phyloP scores from a whole-genome alignment of 2,329 filamentous ascomycete genomes.

The Arthroderma uncinatum region DNA sequence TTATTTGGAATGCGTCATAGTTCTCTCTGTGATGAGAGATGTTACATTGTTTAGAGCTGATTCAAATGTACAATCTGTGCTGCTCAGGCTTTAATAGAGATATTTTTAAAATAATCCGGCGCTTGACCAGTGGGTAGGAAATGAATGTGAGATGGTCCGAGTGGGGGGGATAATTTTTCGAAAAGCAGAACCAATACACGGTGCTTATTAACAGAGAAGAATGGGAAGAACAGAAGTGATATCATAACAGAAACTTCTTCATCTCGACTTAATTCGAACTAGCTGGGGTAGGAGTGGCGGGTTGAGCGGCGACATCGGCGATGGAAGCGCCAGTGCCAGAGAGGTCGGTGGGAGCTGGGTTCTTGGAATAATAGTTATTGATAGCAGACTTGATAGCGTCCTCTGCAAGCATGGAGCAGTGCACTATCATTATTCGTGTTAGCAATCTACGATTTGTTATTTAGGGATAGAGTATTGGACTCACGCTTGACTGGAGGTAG shows the following conservation, averaged over 20 bases:
- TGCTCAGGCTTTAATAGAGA: background rate
- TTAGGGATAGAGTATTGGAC: slow-evolving; percentile 20
- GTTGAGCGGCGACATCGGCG: slow-evolving; percentile 8
- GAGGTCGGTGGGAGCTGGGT: slow-evolving; percentile 65
- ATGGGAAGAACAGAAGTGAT: background rate
- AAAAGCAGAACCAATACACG: background rate
- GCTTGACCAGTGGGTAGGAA: background rate
- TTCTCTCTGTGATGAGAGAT: background rate
- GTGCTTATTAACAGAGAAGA: background rate
- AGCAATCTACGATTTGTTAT: background rate
- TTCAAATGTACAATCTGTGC: slow-evolving; percentile 2
- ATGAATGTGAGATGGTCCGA: background rate
- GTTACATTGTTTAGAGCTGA: background rate
- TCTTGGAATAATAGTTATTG: slow-evolving; percentile 83
- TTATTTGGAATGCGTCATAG: background rate
- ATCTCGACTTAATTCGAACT: background rate
- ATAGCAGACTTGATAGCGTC: slow-evolving; percentile 90
- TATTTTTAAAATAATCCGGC: background rate
- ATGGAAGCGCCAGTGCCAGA: slow-evolving; percentile 61
- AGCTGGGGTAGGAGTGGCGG: background rate
- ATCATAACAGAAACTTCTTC: background rate
- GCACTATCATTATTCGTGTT: slow-evolving; percentile 43
- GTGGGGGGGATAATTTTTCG: background rate
- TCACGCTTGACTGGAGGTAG: slow-evolving; percentile 76
- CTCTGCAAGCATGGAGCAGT: slow-evolving; percentile 87